Evolutionary conservation across 177 flowering plant species (phyloP).

Genomic region (Telopea speciosissima): DNA sequence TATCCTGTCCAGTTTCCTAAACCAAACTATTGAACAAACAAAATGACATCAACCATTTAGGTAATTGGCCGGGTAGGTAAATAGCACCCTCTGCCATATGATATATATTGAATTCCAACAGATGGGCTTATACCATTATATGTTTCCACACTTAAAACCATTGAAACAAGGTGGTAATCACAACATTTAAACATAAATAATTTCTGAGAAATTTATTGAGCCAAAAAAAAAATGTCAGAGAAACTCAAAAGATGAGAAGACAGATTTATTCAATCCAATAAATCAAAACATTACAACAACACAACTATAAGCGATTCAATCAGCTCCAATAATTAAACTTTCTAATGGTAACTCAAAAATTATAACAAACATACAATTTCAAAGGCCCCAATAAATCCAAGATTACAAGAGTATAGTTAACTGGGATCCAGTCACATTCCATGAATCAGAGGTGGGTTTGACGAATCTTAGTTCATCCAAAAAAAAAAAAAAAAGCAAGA

Average conservation of each 20-base stretch:
- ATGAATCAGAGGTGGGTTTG: not conserved
- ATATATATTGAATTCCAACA: too few species aligned
- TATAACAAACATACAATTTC: too few species aligned
- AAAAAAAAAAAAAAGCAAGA: not conserved
- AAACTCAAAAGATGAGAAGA: not conserved
- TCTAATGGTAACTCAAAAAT: too few species aligned
- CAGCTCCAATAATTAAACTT: too few species aligned
- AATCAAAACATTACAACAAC: not conserved
- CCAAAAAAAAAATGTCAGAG: too few species aligned
- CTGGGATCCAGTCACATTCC: not conserved
- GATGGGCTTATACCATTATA: not conserved
- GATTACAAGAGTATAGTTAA: not conserved
- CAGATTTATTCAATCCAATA: not conserved
- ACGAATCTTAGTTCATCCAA: not conserved
- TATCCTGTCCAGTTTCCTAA: not conserved
- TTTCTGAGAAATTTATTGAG: too few species aligned
- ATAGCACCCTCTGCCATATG: too few species aligned
- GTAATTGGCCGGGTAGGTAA: too few species aligned
- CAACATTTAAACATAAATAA: not conserved
- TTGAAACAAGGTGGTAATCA: not conserved
- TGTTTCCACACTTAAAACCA: not conserved
- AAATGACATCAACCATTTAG: not conserved
- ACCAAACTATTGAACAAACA: not conserved
- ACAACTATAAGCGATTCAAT: not conserved
- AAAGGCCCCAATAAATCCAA: too few species aligned